These are phyloP conservation scores for Yarrowia sp. DNA, from an alignment of 805 yeast species.

Conservation along the genomic window DNA sequence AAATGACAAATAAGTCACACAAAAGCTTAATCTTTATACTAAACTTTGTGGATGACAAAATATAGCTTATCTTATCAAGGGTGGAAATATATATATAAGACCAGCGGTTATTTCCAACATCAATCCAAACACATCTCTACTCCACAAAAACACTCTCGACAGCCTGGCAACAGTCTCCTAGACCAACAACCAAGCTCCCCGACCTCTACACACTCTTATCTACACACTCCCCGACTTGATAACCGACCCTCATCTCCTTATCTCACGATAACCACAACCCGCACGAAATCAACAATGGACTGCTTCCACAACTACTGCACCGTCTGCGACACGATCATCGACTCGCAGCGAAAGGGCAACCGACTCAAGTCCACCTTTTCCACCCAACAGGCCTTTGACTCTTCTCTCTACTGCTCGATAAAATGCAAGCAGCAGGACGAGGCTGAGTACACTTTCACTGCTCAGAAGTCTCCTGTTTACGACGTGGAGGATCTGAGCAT, in stretches of 20 bases:
- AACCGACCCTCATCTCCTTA: not conserved
- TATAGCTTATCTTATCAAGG: conserved; percentile 27
- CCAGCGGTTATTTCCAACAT: not conserved
- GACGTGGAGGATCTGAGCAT: conserved; percentile 24
- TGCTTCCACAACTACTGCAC: conserved; percentile 39
- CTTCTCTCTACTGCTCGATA: conserved; percentile 39
- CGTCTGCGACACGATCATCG: conserved; percentile 40
- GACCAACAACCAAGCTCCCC: conserved; percentile 3
- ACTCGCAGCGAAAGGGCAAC: conserved; percentile 27
- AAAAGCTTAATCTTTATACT: conserved; percentile 1
- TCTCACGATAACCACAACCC: not conserved
- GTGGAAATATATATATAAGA: conserved; percentile 19
- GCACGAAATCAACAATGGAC: conserved; percentile 25
- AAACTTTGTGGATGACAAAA: conserved; percentile 23
- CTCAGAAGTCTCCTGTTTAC: conserved; percentile 23
- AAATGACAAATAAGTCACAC: conserved; percentile 26
- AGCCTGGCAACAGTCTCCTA: not conserved
- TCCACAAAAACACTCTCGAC: conserved; percentile 1
- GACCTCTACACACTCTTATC: not conserved
- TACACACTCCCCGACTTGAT: not conserved
- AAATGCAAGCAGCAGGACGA: conserved; percentile 37
- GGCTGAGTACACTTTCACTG: conserved; percentile 11
- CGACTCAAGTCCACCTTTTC: conserved; percentile 26
- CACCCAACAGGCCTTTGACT: conserved; percentile 21
- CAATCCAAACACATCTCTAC: not conserved